Percentiles rank a stretch among this genome's conserved stretches.
Evolutionary conservation across 2,329 filamentous ascomycete genomes (phyloP).

Genomic region (Trichoderma hamatum): DNA sequence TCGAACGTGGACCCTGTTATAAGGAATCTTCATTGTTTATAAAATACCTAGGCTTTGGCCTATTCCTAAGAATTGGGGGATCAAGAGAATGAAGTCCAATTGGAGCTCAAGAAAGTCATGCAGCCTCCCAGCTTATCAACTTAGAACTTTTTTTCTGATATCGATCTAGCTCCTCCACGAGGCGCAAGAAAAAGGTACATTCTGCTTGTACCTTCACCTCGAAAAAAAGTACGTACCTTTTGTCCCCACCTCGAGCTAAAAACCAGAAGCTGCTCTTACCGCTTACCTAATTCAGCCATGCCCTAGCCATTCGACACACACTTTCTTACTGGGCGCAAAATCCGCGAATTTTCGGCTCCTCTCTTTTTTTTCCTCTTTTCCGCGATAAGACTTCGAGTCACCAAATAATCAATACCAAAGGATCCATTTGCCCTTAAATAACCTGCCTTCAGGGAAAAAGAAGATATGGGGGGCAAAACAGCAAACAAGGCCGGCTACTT

Average conservation of each 20-base stretch:
- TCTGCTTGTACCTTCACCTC: slow-evolving; percentile 2
- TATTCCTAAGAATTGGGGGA: background rate
- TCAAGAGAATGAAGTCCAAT: slow-evolving; percentile 2
- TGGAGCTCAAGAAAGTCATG: background rate
- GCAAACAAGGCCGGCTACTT: slow-evolving; percentile 96
- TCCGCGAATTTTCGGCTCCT: slow-evolving; percentile 31
- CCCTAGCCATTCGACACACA: slow-evolving; percentile 46
- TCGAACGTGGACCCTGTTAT: slow-evolving; percentile 62
- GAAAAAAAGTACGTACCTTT: slow-evolving; percentile 10
- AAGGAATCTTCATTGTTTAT: slow-evolving; percentile 57
- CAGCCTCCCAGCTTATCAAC: background rate
- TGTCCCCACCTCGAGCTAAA: slow-evolving; percentile 23
- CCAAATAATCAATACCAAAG: slow-evolving; percentile 32
- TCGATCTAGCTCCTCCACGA: background rate
- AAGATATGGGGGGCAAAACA: slow-evolving; percentile 99
- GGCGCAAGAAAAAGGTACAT: slow-evolving; percentile 22
- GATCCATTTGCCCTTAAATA: slow-evolving; percentile 82
- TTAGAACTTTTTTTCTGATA: slow-evolving; percentile 18
- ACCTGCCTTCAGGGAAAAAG: slow-evolving; percentile 91
- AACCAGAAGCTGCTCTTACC: background rate
- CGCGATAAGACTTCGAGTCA: slow-evolving; percentile 33
- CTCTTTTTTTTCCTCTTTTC: slow-evolving; percentile 26
- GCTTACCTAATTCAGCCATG: slow-evolving; percentile 31
- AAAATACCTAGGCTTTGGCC: background rate
- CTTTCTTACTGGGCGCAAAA: slow-evolving; percentile 34